Evolutionary conservation across 176 grass and related monocot species (phyloP), one percentile per base, ranked within the genome.

Genomic region (Eragrostis curvula): DNA sequence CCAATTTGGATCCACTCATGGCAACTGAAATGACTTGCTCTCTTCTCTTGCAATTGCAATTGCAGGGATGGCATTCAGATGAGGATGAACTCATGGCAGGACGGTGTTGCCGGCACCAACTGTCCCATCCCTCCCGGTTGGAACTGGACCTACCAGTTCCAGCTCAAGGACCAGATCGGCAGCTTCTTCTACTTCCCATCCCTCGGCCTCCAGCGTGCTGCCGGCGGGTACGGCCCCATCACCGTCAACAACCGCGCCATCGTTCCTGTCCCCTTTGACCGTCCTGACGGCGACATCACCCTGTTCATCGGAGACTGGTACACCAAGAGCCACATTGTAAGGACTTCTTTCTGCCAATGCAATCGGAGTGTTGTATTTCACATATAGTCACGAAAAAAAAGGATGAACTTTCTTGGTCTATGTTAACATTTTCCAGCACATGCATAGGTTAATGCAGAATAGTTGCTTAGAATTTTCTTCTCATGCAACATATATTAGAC

Each of bases 111-210:
- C 3, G 96, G 96, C 74, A 98, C 96, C 53, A 95, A 93, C 85
- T 98, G 92, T 84, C 92, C 92, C 9, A 98, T 98, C 62, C 96
- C 93, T 9, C 71, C 90, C 0, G 90, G 96, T 12, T 98, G 96
- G 96, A 98, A 98, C 72, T 98, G 96, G 96, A 98, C 96, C 47
- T 95, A 98, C 82, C 81, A 95, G 72, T 98, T 95, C 86, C 95
- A 97, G 86, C 87, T 88, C 77, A 97, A 97, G 88, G 95, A 97
- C 72, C 95, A 97, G 73, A 97, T 97, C 8, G 95, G 95, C 16
- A 94, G 95, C 78, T 94, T 94, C 90, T 97, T 97, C 84, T 97
- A 97, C 83, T 94, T 97, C 84, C 92, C 92, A 29, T 95, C 92
- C 3, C 74, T 95, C 15, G 81, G 90, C 23, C 87, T 98, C 28